Conservation (phyloP, 2,329 filamentous ascomycete species). For the Chrysoporthe deuterocubensis region DNA sequence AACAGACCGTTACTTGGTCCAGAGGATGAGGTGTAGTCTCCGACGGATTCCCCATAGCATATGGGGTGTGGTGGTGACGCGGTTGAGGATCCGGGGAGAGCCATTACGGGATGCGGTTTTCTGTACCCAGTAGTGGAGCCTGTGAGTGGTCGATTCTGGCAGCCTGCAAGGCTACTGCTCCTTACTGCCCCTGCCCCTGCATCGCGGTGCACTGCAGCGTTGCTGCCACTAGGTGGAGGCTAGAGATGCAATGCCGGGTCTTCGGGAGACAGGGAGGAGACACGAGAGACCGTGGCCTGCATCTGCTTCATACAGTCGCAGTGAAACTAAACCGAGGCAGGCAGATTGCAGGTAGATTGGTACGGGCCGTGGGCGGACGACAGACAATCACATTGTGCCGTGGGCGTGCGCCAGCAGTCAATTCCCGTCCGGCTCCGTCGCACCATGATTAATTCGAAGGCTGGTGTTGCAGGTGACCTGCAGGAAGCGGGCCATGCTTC, state of each 20-base stretch:
- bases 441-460: slow-evolving; percentile 12
- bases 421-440: background rate
- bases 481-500: slow-evolving; percentile 14
- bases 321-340: too few species aligned
- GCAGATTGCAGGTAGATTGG: too few species aligned
- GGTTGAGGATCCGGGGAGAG: background rate
- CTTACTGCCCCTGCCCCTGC: too few species aligned
- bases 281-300: too few species aligned
- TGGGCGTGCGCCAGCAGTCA: background rate
- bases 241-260: too few species aligned
- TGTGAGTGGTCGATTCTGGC: background rate
- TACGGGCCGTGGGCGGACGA: background rate
- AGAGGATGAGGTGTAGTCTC: background rate
- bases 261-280: too few species aligned
- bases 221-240: too few species aligned
- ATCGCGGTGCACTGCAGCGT: too few species aligned
- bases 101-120: background rate
- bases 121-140: background rate
- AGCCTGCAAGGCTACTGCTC: too few species aligned
- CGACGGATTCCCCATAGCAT: background rate
- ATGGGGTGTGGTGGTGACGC: background rate
- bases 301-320: too few species aligned
- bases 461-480: slow-evolving; percentile 16
- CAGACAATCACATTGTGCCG: slow-evolving; percentile 1
- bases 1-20: background rate